Base-by-base conservation (phyloP, 2,329 filamentous ascomycete genomes). In the Xylariaceae sp. region DNA sequence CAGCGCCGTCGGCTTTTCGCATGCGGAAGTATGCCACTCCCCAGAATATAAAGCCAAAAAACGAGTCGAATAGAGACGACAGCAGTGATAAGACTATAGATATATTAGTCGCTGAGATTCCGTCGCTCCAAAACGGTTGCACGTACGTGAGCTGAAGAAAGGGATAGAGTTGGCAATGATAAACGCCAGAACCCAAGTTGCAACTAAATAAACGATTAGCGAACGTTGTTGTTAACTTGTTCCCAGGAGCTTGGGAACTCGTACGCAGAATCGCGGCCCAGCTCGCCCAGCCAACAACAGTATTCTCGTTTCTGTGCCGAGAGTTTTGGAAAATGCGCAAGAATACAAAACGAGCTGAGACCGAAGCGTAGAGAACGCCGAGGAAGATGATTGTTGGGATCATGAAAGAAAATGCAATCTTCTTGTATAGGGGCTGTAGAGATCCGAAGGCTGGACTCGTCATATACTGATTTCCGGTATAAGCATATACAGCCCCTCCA, bases 11-110 rank as follows among this genome's bases (percentile, higher is more conserved):
- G 1, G 80, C 86, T 18, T 74, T 74, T 45, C 87, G 79, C 87
- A 92, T 89, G 52, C 87, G 81, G 65, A 91, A 80, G 67, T 89
- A 92, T 0, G 88, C 88, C 1, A 89, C 80, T 12, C 87, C 88
- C 88, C 88, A 96, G 76, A 96, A 96, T 67, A 96, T 95, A 76
- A 96, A 96, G 21, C 92, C 92, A 65, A 92, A 92, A 78, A 91
- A 92, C 50, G 88, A 92, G 72, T 96, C 90, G 67, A 96, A 96
- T 1, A 96, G 80, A 3, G 89, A 89, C n/a, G 85, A 88, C 86
- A 91, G 88, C 57, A 90, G 76, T 4, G 84, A 85, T n/a, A 84
- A 71, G 2, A 85, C 78, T 81, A 37, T 2, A 16, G 7, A 10
- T 5, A 18, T 1, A 34, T 64, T 18, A 62, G 54, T 48, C 46